phyloP scores from a whole-genome alignment of 2,329 filamentous ascomycete species.

The Lasiodiplodia theobromae region DNA sequence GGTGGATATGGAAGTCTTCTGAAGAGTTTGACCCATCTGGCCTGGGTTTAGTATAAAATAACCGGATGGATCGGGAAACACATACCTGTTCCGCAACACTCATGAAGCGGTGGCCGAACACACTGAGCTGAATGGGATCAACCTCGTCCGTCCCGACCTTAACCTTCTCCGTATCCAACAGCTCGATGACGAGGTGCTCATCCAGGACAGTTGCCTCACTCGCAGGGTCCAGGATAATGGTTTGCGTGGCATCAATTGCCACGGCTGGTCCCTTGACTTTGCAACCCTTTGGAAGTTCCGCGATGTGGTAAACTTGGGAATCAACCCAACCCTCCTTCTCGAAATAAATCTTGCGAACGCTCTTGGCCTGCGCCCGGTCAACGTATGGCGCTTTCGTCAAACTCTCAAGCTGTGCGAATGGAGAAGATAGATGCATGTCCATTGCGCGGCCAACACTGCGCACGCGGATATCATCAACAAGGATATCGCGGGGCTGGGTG shows the following conservation, averaged over 20 bases:
- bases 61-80: not conserved
- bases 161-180: constrained; percentile 45
- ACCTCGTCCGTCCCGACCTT: constrained; percentile 25
- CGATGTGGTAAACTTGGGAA: constrained; percentile 39
- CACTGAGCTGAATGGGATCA: constrained; percentile 34
- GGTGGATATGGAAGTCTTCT: constrained; percentile 36
- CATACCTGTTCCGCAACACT: constrained; percentile 35
- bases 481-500: constrained; percentile 47
- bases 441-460: constrained; percentile 74
- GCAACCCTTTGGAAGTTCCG: constrained; percentile 34
- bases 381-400: constrained; percentile 67
- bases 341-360: constrained; percentile 64
- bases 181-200: constrained; percentile 50
- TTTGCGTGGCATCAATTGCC: constrained; percentile 53
- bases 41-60: not conserved
- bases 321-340: constrained; percentile 35
- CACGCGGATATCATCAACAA: constrained; percentile 27
- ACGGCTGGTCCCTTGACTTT: constrained; percentile 41
- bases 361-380: constrained; percentile 66
- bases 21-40: constrained; percentile 37
- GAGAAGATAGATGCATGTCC: constrained; percentile 31
- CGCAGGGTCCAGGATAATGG: constrained; percentile 49
- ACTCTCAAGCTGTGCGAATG: constrained; percentile 50
- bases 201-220: constrained; percentile 38
- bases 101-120: constrained; percentile 39